These are phyloP conservation scores for Oryza nivara DNA, from an alignment of 176 grass and related monocot species.

Conservation along the genomic window DNA sequence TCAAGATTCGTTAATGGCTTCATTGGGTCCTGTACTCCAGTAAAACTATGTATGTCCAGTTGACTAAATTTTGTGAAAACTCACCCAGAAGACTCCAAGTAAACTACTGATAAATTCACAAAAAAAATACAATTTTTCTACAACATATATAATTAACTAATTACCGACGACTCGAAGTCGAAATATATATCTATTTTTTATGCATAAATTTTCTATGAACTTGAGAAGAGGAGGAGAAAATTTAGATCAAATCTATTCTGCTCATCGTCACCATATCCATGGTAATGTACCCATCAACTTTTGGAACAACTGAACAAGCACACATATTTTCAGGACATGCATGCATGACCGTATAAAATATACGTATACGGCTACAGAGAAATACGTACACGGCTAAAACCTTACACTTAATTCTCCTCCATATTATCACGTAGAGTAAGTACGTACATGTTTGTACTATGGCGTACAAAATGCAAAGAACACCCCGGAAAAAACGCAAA, in stretches of 20 bases:
- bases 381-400: neutral
- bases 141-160: neutral
- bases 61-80: neutral
- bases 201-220: neutral
- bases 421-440: neutral
- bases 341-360: constrained; percentile 8
- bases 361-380: neutral
- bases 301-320: neutral
- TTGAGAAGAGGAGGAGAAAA: neutral
- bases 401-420: constrained; percentile 33
- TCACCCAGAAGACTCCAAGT: neutral
- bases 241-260: neutral
- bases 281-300: constrained; percentile 14
- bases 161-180: neutral
- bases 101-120: neutral
- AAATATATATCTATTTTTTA: neutral
- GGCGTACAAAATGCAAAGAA: constrained; percentile 40
- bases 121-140: neutral
- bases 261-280: neutral
- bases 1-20: constrained; percentile 31
- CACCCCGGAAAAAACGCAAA: neutral
- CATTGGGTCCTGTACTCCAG: constrained; percentile 28
- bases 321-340: constrained; percentile 42
- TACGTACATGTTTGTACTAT: constrained; percentile 16
- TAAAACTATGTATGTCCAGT: constrained; percentile 18